Conservation (phyloP, 495 filamentous ascomycete species). For the Neurospora sp. region DNA sequence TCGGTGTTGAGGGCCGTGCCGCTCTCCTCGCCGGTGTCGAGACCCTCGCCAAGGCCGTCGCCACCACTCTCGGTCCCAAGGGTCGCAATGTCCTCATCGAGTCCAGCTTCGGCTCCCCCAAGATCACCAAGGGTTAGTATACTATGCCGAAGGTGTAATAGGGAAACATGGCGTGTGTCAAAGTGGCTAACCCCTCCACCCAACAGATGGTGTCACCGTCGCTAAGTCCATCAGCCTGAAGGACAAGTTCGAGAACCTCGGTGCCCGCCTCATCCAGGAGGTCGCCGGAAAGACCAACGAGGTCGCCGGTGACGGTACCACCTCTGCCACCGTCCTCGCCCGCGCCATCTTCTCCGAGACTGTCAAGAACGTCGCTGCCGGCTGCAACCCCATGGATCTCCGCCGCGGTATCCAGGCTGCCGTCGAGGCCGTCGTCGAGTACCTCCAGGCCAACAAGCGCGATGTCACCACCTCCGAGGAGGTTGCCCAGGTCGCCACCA, state of each 20-base stretch:
- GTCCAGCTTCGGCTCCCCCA: slow-evolving; percentile 93
- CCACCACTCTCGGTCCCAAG: slow-evolving; percentile 94
- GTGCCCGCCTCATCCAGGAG: slow-evolving; percentile 91
- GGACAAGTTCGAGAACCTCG: slow-evolving; percentile 99
- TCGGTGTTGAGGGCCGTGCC: slow-evolving; percentile 89
- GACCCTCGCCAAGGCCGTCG: slow-evolving; percentile 90
- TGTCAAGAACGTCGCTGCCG: slow-evolving; percentile 98
- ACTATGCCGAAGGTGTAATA: background rate
- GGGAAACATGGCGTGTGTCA: no score
- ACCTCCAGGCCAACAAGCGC: slow-evolving; percentile 85
- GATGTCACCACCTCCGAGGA: slow-evolving; percentile 96
- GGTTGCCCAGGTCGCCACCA: slow-evolving; percentile 96
- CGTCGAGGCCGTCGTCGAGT: slow-evolving; percentile 88
- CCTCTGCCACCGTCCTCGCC: slow-evolving; percentile 91
- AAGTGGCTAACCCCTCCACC: slow-evolving; percentile 2
- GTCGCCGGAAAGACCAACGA: slow-evolving; percentile 99
- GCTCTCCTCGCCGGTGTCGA: slow-evolving; percentile 88
- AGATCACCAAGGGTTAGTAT: slow-evolving; percentile 92
- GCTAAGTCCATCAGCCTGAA: slow-evolving; percentile 85
- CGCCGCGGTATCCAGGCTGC: slow-evolving; percentile 93
- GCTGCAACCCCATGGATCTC: slow-evolving; percentile 99
- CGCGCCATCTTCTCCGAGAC: slow-evolving; percentile 99
- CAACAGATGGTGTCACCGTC: slow-evolving; percentile 83
- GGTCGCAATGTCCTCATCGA: slow-evolving; percentile 97
- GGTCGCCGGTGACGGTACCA: slow-evolving; percentile 95